A percentile compares a stretch with the other conserved stretches of the same genome.
phyloP scores from a whole-genome alignment of 78 protist species.

The Dictyostelium purpureum region DNA sequence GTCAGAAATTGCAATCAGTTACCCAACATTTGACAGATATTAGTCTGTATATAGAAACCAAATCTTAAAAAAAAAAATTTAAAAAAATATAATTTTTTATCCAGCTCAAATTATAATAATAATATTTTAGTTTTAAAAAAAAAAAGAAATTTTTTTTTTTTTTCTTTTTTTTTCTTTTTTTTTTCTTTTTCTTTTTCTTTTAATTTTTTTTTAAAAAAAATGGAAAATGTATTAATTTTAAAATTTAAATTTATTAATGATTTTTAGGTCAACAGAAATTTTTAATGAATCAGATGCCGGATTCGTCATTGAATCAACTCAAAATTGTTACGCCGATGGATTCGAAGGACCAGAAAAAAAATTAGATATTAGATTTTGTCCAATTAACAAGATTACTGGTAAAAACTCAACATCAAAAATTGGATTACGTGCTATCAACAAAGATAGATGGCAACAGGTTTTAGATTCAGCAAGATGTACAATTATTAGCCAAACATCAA shows the following conservation, averaged over 20 bases:
- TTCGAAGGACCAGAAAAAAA: constrained; percentile 97
- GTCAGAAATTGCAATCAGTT: too few relatives aligned
- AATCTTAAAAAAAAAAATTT: too few relatives aligned
- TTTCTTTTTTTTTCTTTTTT: not conserved
- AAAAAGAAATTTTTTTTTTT: not conserved
- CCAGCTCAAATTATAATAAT: too few relatives aligned
- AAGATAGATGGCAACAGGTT: constrained; percentile 83
- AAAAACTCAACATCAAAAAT: not conserved
- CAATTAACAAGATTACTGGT: not conserved
- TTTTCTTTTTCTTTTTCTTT: not conserved
- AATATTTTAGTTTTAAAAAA: not conserved
- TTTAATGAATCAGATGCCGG: constrained; percentile 78
- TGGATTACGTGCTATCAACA: constrained; percentile 56
- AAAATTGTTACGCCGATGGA: constrained; percentile 52
- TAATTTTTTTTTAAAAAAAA: not conserved
- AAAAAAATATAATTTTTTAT: too few relatives aligned
- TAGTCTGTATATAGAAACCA: too few relatives aligned
- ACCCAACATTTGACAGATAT: too few relatives aligned
- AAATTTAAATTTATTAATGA: not conserved
- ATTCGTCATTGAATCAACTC: not conserved
- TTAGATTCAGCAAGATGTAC: constrained; percentile 82
- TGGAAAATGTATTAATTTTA: not conserved
- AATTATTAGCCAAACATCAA: constrained; percentile 79
- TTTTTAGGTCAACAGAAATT: constrained; percentile 12
- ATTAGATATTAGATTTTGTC: constrained; percentile 87